phyloP scores from a whole-genome alignment of 108 stramenopile species.

The Licmophora abbreviata region DNA sequence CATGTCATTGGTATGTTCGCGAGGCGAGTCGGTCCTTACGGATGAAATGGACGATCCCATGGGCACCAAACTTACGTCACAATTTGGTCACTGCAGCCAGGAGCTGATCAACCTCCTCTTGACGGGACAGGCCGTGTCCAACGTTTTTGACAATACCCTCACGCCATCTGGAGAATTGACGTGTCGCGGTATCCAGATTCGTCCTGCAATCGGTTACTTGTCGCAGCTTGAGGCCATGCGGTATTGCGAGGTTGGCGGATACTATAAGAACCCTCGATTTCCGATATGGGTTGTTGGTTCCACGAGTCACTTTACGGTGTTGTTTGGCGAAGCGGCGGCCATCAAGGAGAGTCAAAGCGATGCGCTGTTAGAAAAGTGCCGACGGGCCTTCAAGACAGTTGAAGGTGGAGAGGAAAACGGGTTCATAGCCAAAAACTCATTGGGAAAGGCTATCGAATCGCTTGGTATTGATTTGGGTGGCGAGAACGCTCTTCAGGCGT shows the following conservation, averaged over 20 bases:
- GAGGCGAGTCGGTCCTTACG: conserved; percentile 29
- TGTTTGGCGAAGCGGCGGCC: conserved; percentile 61
- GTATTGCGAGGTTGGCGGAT: conserved; percentile 75
- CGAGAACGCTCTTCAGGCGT: conserved; percentile 33
- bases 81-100: conserved; percentile 85
- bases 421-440: conserved; percentile 38
- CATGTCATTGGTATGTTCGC: conserved; percentile 50
- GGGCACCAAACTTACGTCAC: conserved; percentile 48
- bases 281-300: conserved; percentile 84
- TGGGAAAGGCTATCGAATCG: conserved; percentile 39
- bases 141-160: conserved; percentile 78
- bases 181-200: conserved; percentile 66
- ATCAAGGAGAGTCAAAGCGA: conserved; percentile 61
- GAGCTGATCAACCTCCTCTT: conserved; percentile 83
- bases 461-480: conserved; percentile 44
- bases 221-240: conserved; percentile 68
- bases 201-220: conserved; percentile 76
- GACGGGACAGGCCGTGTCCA: conserved; percentile 72
- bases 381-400: conserved; percentile 64
- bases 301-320: conserved; percentile 71
- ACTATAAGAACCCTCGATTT: conserved; percentile 69
- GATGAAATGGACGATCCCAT: conserved; percentile 71
- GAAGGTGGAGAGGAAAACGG: conserved; percentile 64
- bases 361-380: conserved; percentile 58
- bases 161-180: conserved; percentile 49